Conservation (phyloP, 2,329 filamentous ascomycete genomes). For the Neonectria faginata region DNA sequence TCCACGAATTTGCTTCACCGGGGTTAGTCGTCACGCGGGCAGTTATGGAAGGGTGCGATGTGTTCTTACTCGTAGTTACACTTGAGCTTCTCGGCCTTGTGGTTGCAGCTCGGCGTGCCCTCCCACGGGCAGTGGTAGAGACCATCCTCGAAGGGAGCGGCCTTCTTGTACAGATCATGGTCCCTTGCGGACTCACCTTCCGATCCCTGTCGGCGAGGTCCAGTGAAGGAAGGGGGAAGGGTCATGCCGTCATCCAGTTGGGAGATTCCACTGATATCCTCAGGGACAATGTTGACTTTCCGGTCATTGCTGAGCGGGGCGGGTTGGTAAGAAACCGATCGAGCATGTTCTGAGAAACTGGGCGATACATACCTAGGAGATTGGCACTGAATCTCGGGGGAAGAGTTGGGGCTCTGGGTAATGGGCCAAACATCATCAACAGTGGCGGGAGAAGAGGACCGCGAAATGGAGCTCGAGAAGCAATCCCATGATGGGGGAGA, state of each 20-base stretch:
- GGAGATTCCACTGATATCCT: conserved; percentile 42
- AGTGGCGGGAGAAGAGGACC: conserved; percentile 62
- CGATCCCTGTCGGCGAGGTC: conserved; percentile 59
- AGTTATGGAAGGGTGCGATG: conserved; percentile 25
- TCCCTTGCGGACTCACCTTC: conserved; percentile 71
- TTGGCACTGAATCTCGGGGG: conserved; percentile 62
- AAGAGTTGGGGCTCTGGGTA: conserved; percentile 57
- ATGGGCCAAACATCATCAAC: conserved; percentile 62
- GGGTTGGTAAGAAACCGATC: conserved; percentile 40
- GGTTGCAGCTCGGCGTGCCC: conserved; percentile 77
- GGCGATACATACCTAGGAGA: conserved; percentile 64
- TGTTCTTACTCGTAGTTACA: conserved; percentile 96
- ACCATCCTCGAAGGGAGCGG: conserved; percentile 74
- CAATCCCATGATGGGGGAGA: conserved; percentile 67
- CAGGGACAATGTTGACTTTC: conserved; percentile 47
- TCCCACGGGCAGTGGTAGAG: conserved; percentile 95
- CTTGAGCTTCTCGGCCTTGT: conserved; percentile 95
- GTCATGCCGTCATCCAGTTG: conserved; percentile 48
- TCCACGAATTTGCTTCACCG: conserved; percentile 89
- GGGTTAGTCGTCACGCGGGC: conserved; percentile 38
- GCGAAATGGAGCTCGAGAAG: conserved; percentile 65
- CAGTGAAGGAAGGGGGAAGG: conserved; percentile 54
- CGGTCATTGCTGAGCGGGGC: conserved; percentile 47
- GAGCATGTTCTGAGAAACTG: conserved; percentile 12
- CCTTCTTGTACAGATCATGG: conserved; percentile 78